Evolutionary conservation across 164 flowering plant species (phyloP).

Genomic region (Macadamia tetraphylla): DNA sequence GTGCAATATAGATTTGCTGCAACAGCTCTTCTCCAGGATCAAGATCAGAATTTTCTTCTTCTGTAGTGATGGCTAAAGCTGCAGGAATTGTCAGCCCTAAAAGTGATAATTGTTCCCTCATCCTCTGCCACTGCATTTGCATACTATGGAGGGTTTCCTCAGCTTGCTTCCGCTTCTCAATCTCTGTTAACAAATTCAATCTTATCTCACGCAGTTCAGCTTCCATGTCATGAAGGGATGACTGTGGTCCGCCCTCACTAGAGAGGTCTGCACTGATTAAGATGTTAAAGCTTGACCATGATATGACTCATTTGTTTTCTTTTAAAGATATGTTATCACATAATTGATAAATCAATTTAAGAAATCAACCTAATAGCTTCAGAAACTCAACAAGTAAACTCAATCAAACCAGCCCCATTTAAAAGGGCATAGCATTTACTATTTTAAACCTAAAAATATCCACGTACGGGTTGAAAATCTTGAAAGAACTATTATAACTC

Average conservation of each 20-base stretch:
- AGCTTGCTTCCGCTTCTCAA: constrained; percentile 71
- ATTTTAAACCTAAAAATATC: not conserved
- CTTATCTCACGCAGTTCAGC: constrained; percentile 64
- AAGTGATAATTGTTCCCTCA: constrained; percentile 41
- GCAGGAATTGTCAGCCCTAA: constrained; percentile 56
- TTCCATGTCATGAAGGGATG: constrained; percentile 41
- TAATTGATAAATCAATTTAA: not conserved
- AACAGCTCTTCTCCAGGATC: constrained; percentile 46
- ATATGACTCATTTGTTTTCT: not conserved
- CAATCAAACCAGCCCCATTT: not conserved
- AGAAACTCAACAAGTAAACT: not conserved
- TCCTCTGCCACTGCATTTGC: constrained; percentile 57
- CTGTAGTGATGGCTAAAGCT: constrained; percentile 22
- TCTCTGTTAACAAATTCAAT: constrained; percentile 41
- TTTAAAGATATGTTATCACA: not conserved
- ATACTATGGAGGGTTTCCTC: constrained; percentile 55
- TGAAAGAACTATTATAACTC: too few species aligned
- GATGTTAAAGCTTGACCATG: not conserved
- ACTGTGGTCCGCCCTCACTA: constrained; percentile 47
- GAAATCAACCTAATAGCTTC: not conserved
- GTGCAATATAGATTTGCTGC: constrained; percentile 49
- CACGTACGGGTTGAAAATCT: too few species aligned
- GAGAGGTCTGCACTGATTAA: constrained; percentile 47
- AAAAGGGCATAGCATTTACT: not conserved
- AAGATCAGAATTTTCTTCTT: constrained; percentile 22